Conservation (phyloP, 305 asterid species). For the Vinca major region DNA sequence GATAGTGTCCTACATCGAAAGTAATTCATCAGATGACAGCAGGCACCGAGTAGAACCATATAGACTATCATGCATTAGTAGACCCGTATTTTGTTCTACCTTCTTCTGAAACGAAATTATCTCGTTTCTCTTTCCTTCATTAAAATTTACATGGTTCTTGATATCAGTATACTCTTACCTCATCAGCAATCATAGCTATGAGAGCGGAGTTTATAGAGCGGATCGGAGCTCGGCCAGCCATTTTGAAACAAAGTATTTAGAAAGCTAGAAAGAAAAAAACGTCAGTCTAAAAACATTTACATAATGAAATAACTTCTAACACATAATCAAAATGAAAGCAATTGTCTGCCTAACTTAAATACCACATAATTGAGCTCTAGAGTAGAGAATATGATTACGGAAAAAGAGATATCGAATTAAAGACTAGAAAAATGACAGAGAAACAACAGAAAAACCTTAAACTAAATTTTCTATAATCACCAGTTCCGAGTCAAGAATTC, state of each 20-base stretch:
- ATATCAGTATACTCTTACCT: slow-evolving; percentile 36
- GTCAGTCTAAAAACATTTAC: slow-evolving; percentile 1
- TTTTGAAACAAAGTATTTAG: slow-evolving; percentile 17
- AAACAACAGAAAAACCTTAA: neutral
- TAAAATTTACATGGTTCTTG: slow-evolving; percentile 9
- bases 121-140: neutral
- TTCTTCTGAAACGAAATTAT: neutral
- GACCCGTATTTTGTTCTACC: neutral
- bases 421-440: neutral
- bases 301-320: neutral
- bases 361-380: too few relatives aligned
- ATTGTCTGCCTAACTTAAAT: too few relatives aligned
- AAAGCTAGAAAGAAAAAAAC: neutral
- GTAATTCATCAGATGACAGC: slow-evolving; percentile 10
- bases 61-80: neutral
- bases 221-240: slow-evolving; percentile 85
- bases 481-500: neutral
- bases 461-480: neutral
- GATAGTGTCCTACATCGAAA: slow-evolving; percentile 64
- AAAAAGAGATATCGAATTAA: neutral
- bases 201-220: slow-evolving; percentile 78
- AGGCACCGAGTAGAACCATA: neutral
- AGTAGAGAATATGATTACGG: neutral
- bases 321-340: too few relatives aligned
- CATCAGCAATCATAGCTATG: slow-evolving; percentile 94